phyloP scores from a whole-genome alignment of 192 early-diverging fungal genomes.

The Umbelopsis sp. region DNA sequence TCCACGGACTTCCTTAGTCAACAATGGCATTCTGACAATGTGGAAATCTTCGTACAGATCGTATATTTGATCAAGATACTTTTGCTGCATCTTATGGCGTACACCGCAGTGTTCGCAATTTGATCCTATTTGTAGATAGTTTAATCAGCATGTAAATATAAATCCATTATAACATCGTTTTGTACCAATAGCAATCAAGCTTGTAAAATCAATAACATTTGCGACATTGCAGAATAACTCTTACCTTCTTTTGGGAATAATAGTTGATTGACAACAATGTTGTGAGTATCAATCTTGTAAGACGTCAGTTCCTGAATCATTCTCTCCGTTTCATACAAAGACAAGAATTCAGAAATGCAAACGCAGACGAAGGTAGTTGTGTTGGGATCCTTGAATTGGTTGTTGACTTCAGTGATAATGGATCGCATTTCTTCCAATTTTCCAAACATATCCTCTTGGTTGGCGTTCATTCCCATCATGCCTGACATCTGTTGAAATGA shows the following conservation, averaged over 20 bases:
- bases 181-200: not conserved
- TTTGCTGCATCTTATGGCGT: constrained; percentile 97
- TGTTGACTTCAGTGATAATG: constrained; percentile 97
- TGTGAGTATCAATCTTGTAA: constrained; percentile 98
- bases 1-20: constrained; percentile 97
- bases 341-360: constrained; percentile 99
- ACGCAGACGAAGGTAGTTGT: constrained; percentile 99
- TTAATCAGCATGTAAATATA: too few species aligned
- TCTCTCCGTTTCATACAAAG: constrained; percentile 98
- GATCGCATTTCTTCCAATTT: constrained; percentile 97
- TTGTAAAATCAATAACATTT: constrained; percentile 11
- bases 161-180: constrained; percentile 2
- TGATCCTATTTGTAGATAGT: constrained; percentile 55
- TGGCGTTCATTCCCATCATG: constrained; percentile 85
- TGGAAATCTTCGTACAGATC: constrained; percentile 99
- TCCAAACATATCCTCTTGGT: constrained; percentile 92
- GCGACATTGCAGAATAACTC: not conserved
- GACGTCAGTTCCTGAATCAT: constrained; percentile 99
- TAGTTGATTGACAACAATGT: constrained; percentile 98
- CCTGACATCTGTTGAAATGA: constrained; percentile 67
- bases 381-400: constrained; percentile 99
- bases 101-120: constrained; percentile 91
- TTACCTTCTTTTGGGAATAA: constrained; percentile 88
- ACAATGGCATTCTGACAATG: constrained; percentile 88
- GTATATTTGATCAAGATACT: constrained; percentile 98